Conservation (phyloP, 768 basidiomycete species). For the Auricularia sp. region DNA sequence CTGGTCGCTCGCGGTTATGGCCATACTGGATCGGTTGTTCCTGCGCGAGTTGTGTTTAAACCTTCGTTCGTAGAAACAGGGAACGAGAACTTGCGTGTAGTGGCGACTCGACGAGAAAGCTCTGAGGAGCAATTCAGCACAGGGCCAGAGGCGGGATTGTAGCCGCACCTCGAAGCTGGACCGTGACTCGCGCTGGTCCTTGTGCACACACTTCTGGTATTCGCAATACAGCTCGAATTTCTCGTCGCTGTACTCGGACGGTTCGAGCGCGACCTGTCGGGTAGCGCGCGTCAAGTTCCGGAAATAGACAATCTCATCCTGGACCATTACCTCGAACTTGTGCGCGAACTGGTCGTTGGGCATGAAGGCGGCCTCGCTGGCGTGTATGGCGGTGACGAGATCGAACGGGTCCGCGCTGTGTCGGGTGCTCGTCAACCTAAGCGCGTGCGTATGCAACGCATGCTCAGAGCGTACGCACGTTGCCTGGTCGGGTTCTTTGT, state of each 20-base stretch:
- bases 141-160: neutral
- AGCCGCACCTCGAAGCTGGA: conserved; percentile 36
- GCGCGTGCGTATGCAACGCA: neutral
- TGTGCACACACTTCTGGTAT: conserved; percentile 75
- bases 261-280: conserved; percentile 60
- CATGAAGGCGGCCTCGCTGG: conserved; percentile 34
- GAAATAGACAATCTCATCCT: neutral
- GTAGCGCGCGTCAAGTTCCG: neutral
- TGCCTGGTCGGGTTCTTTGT: conserved; percentile 18
- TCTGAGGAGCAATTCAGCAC: conserved; percentile 7
- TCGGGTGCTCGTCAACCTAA: conserved; percentile 13
- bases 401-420: conserved; percentile 24
- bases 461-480: neutral
- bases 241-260: conserved; percentile 64
- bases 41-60: conserved; percentile 25
- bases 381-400: conserved; percentile 42
- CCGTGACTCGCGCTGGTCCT: conserved; percentile 44
- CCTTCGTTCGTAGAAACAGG: neutral
- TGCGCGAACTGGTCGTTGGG: conserved; percentile 26
- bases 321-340: conserved; percentile 44
- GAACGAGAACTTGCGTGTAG: conserved; percentile 40
- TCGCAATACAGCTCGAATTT: conserved; percentile 67
- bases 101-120: conserved; percentile 75
- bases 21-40: conserved; percentile 49
- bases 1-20: conserved; percentile 27